phyloP scores from a whole-genome alignment of 345 rosid species.

The Eutrema japonicum region DNA sequence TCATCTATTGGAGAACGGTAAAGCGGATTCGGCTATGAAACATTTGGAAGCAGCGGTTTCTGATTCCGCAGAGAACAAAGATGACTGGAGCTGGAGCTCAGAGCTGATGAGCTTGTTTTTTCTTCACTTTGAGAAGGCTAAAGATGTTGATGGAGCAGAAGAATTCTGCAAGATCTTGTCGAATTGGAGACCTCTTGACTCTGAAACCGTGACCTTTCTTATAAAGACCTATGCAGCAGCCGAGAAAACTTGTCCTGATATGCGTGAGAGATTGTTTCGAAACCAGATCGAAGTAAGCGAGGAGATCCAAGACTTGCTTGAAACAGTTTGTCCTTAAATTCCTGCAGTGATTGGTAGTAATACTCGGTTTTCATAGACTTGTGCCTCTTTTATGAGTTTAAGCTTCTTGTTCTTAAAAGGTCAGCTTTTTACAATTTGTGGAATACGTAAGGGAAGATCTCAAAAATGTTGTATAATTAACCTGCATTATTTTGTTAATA shows the following conservation, averaged over 20 bases:
- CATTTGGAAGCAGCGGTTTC: slow-evolving; percentile 57
- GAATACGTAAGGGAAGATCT: background rate
- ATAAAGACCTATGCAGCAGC: slow-evolving; percentile 63
- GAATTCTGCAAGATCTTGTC: slow-evolving; percentile 53
- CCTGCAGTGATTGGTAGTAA: slow-evolving; percentile 23
- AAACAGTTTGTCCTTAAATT: slow-evolving; percentile 47
- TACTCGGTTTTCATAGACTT: background rate
- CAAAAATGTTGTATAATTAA: background rate
- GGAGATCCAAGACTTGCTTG: slow-evolving; percentile 62
- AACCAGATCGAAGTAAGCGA: slow-evolving; percentile 52
- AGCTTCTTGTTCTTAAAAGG: background rate
- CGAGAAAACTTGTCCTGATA: slow-evolving; percentile 58
- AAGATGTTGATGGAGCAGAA: slow-evolving; percentile 69
- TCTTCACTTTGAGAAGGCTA: slow-evolving; percentile 49
- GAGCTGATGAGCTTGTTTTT: slow-evolving; percentile 50
- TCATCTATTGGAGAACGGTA: slow-evolving; percentile 52
- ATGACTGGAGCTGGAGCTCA: slow-evolving; percentile 51
- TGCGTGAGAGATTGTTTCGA: slow-evolving; percentile 53
- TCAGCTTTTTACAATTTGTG: background rate
- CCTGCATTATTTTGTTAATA: slow-evolving; percentile 21
- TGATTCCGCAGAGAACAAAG: slow-evolving; percentile 29
- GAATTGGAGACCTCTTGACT: slow-evolving; percentile 44
- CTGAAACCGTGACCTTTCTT: slow-evolving; percentile 45
- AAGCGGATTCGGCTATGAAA: slow-evolving; percentile 50
- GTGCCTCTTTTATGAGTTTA: background rate